A percentile compares a stretch with the other conserved stretches of the same genome.
Evolutionary conservation across 306 rosid species (phyloP).

Genomic region (Fragaria nilgerrensis): DNA sequence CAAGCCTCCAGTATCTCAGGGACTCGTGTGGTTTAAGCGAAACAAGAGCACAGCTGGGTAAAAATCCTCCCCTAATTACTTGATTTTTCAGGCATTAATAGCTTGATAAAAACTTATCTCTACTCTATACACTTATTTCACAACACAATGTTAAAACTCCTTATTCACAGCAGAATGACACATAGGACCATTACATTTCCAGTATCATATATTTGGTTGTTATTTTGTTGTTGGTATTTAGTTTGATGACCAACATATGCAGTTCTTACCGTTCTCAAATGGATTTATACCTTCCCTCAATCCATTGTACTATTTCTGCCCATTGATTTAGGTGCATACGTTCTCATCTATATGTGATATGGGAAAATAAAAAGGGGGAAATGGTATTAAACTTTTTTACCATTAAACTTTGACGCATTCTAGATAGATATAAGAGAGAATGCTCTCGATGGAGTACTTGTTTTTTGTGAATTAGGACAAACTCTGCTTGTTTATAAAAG

Average conservation of each 20-base stretch:
- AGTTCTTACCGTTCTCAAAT: background rate
- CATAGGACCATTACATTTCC: background rate
- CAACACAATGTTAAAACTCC: background rate
- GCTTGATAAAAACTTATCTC: background rate
- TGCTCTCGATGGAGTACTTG: background rate
- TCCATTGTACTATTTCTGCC: too few relatives aligned
- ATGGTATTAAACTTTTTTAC: too few relatives aligned
- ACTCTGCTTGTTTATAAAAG: background rate
- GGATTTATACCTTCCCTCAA: background rate
- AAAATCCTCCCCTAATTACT: background rate
- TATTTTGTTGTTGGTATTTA: background rate
- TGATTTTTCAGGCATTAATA: background rate
- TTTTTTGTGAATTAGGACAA: background rate
- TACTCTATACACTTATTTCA: background rate
- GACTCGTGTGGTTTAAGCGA: conserved; percentile 3
- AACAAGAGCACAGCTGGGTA: conserved; percentile 17
- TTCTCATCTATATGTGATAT: background rate
- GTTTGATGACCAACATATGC: background rate
- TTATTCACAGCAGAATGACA: background rate
- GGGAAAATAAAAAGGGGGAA: too few relatives aligned
- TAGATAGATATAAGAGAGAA: background rate
- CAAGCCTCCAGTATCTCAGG: background rate
- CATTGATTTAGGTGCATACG: background rate
- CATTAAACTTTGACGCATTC: background rate
- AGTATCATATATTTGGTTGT: background rate